Conservation (phyloP, 2,329 filamentous ascomycete species). For the Epichloe baconii region DNA sequence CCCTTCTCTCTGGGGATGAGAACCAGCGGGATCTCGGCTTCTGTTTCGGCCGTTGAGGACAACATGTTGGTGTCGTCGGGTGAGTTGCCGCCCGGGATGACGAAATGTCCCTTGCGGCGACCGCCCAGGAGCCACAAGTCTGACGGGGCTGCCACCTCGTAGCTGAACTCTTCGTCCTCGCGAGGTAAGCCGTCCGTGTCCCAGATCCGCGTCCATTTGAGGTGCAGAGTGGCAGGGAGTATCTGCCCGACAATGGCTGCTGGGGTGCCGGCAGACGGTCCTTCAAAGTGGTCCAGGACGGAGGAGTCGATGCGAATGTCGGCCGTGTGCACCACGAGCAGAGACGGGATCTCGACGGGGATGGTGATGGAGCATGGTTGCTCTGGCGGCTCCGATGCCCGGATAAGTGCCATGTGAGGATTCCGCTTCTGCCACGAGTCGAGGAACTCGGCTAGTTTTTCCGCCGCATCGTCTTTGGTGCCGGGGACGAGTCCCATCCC, state of each 20-base stretch:
- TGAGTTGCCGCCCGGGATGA: conserved; percentile 31
- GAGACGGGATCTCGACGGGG: conserved; percentile 70
- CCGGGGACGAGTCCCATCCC: conserved; percentile 32
- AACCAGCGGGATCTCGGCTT: conserved; percentile 53
- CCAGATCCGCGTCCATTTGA: conserved; percentile 52
- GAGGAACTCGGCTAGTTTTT: conserved; percentile 17
- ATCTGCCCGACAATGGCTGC: conserved; percentile 50
- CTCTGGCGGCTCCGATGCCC: conserved; percentile 8
- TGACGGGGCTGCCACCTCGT: conserved; percentile 61
- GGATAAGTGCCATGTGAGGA: conserved; percentile 13
- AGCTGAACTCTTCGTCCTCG: conserved; percentile 59
- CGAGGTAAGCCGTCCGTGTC: conserved; percentile 30
- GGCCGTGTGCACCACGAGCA: conserved; percentile 72
- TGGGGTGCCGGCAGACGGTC: conserved; percentile 22
- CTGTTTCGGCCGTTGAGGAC: conserved; percentile 34
- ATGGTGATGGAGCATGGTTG: conserved; percentile 60
- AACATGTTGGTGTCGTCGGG: conserved; percentile 26
- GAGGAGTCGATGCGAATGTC: conserved; percentile 43
- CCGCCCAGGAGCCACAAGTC: conserved; percentile 82
- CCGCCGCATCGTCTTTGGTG: conserved; percentile 19
- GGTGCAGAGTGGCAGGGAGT: conserved; percentile 46
- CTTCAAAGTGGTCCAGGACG: conserved; percentile 17
- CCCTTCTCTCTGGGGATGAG: conserved; percentile 67
- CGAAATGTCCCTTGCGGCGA: conserved; percentile 65
- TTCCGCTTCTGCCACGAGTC: conserved; percentile 20